Evolutionary conservation across 2,329 filamentous ascomycete genomes (phyloP), one percentile per base, ranked within the genome.

Genomic region (Beauveria medogensis): DNA sequence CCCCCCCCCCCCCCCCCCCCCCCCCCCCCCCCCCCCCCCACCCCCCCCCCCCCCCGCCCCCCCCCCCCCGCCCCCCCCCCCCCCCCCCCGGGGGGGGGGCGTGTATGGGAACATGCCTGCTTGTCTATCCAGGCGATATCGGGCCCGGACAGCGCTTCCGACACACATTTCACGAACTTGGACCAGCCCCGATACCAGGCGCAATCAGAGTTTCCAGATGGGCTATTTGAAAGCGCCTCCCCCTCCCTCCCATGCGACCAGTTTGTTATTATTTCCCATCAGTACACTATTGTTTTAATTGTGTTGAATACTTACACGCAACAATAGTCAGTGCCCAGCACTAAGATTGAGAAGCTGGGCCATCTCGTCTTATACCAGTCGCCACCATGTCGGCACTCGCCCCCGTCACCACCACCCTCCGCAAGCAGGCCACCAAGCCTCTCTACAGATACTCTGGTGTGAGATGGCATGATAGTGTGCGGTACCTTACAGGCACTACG

Each of bases 401-500:
- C n/a, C 59, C 52, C 20, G 46, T 43, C 20, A 56, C 59, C 47
- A 55, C 53, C 40, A 20, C 46, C 16, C 47, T 61, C 2, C 59
- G 59, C 26, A 50, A 26, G 53, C 59, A 61, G 37, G 53, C 40
- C 14, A 18, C 28, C 44, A 56, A 53, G 47, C 59, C 59, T 46
- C 59, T 61, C n/a, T 51, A 51, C 53, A 61, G 59, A 55, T 61
- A 57, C 40, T 53, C 57, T 16, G 48, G 50, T n/a, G 40, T 57
- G 7, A 51, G 47, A 53, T 46, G 46, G 59, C 59, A 61, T 18
- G 53, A 61, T 18, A 57, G 59, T 28, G 59, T 61, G 40, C 59
- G 59, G 20, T 28, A 61, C n/a, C 34, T 61, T 16, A 61, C 53
- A n/a, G 53, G 53, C 37, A 55, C 59, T n/a, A 61, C 53, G 37